These are phyloP conservation scores for Trichoderma sp. DNA, from an alignment of 2,329 filamentous ascomycete genomes.

Conservation along the genomic window DNA sequence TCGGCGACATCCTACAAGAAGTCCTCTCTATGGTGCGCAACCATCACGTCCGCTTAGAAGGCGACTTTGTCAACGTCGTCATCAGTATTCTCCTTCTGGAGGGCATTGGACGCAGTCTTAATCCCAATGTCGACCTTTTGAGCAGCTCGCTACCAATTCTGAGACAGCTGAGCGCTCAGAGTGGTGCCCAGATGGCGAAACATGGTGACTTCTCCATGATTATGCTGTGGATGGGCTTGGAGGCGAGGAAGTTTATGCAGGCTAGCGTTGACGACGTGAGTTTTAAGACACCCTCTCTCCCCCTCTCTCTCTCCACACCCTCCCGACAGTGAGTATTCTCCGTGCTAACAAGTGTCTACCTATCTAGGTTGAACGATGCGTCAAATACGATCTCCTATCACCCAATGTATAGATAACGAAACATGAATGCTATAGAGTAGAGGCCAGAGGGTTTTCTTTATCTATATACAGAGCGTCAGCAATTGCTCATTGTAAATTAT, in stretches of 20 bases:
- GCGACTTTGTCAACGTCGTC: conserved; percentile 97
- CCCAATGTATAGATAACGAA: conserved; percentile 67
- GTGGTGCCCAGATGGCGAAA: conserved; percentile 66
- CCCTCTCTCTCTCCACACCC: too few relatives aligned
- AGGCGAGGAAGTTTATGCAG: conserved; percentile 84
- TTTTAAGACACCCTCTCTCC: conserved; percentile 23
- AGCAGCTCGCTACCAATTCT: conserved; percentile 84
- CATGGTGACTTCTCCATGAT: conserved; percentile 80
- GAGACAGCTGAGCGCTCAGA: conserved; percentile 77
- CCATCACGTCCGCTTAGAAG: conserved; percentile 92
- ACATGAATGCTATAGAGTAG: background rate
- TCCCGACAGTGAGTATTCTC: background rate
- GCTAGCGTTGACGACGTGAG: conserved; percentile 83
- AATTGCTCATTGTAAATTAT: background rate
- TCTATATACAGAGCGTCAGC: background rate
- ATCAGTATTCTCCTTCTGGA: conserved; percentile 91
- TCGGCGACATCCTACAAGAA: conserved; percentile 89
- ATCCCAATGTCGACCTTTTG: conserved; percentile 85
- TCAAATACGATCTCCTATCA: conserved; percentile 84
- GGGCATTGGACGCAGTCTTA: conserved; percentile 83
- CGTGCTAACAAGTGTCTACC: background rate
- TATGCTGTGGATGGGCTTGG: conserved; percentile 85
- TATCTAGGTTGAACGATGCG: conserved; percentile 73
- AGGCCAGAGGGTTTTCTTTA: background rate
- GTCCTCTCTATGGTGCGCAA: conserved; percentile 86